phyloP scores from a whole-genome alignment of 2,329 filamentous ascomycete species.

The Cytospora paraplurivora region DNA sequence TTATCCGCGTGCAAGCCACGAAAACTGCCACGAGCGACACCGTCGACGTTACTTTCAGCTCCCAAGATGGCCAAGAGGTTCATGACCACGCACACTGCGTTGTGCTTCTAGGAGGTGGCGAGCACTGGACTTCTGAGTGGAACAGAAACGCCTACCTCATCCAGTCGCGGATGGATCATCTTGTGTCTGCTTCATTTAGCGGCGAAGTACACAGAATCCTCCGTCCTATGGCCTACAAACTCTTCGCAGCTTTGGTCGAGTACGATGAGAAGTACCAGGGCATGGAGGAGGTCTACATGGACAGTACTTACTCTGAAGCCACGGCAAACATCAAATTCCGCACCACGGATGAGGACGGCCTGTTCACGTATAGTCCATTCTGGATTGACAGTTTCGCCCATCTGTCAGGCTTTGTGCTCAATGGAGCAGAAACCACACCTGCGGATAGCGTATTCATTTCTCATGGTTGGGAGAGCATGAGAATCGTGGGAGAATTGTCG shows the following conservation, averaged over 20 bases:
- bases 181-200: constrained; percentile 31
- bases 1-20: not conserved
- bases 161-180: constrained; percentile 34
- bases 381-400: constrained; percentile 36
- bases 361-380: constrained; percentile 31
- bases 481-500: constrained; percentile 30
- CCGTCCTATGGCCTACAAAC: constrained; percentile 34
- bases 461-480: constrained; percentile 33
- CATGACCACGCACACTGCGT: not conserved
- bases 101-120: constrained; percentile 8
- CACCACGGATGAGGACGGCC: constrained; percentile 14
- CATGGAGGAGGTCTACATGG: constrained; percentile 34
- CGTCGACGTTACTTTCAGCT: not conserved
- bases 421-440: constrained; percentile 29
- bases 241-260: constrained; percentile 34
- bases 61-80: not conserved
- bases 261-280: constrained; percentile 35
- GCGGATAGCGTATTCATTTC: constrained; percentile 31
- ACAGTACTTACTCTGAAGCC: constrained; percentile 34
- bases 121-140: constrained; percentile 23
- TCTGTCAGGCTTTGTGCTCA: constrained; percentile 37
- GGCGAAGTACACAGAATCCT: constrained; percentile 33
- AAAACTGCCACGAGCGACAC: not conserved
- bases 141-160: constrained; percentile 37
- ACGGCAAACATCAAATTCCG: constrained; percentile 33